Base-by-base conservation (phyloP, 352 stramenopile species). In the Pythium biforme region DNA sequence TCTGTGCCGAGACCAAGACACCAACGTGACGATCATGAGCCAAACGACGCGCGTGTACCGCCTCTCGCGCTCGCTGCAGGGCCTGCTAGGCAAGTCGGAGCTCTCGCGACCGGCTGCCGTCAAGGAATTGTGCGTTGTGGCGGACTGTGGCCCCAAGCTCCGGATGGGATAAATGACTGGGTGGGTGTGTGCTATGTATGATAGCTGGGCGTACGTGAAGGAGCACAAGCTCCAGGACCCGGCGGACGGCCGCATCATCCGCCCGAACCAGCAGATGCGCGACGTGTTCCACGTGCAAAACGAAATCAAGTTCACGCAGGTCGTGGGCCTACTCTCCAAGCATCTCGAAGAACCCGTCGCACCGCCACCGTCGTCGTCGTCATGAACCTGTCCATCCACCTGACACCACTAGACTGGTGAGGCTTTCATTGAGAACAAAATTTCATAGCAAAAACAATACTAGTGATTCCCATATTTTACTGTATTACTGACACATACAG, bases 171-270 rank as follows among this genome's bases (percentile, higher is more conserved):
- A n/a, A n/a, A n/a, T n/a, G 23, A 34, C 52, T 6, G 43, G 27
- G 26, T 15, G n/a, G 20, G 52, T 62, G 15, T 37, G 31, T 37
- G 31, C 40, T 37, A 7, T 48, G 17, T 22, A 41, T 19, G 33
- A 25, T 31, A 92, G 81, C 63, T 92, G 81, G 83, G 71, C 60
- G 27, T 92, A 92, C 27, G 83, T 87, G 50, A 92, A 92, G 65
- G 49, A 82, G 59, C 79, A 92, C 59, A 69, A 90, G 52, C 78
- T 92, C 39, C 83, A 92, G 62, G 79, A 92, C 26, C 77, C 78
- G n/a, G 68, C 72, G 5, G 64, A 92, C 45, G 83, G 83, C 22
- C 79, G 83, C n/a, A 59, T 87, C 29, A 88, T 92, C 56, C 81
- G 68, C 62, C 74, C 81, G 29, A 90, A 92, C 64, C 50, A 79